phyloP scores from a whole-genome alignment of 495 filamentous ascomycete genomes.

The Pyronema omphalodes region DNA sequence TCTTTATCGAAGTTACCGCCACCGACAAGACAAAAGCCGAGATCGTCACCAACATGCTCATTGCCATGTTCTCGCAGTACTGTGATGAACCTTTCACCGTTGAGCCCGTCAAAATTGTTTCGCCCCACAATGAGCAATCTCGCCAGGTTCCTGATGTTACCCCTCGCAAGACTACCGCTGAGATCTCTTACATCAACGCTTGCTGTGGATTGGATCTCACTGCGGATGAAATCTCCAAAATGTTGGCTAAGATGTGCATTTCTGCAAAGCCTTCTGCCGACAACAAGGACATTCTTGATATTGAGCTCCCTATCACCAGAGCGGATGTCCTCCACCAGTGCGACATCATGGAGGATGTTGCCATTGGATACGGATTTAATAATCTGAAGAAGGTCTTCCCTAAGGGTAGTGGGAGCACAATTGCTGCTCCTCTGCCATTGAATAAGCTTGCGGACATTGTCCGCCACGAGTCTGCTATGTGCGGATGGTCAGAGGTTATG shows the following conservation, averaged over 20 bases:
- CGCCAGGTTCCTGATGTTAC: slow-evolving; percentile 62
- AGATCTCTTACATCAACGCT: slow-evolving; percentile 79
- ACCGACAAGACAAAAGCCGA: slow-evolving; percentile 93
- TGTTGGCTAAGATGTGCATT: slow-evolving; percentile 76
- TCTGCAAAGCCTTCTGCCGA: slow-evolving; percentile 48
- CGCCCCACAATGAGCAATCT: slow-evolving; percentile 71
- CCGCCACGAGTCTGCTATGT: slow-evolving; percentile 75
- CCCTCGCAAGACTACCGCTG: slow-evolving; percentile 56
- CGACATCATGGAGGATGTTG: slow-evolving; percentile 97
- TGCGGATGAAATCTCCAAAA: slow-evolving; percentile 48
- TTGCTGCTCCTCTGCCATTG: slow-evolving; percentile 71
- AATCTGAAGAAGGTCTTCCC: slow-evolving; percentile 69
- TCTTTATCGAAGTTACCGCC: slow-evolving; percentile 96
- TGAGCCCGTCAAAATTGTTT: slow-evolving; percentile 80
- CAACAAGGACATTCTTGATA: slow-evolving; percentile 49
- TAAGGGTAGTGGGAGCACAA: slow-evolving; percentile 51
- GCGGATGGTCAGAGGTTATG: slow-evolving; percentile 92
- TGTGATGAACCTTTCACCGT: slow-evolving; percentile 74
- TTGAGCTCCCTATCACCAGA: slow-evolving; percentile 69
- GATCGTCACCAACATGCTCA: slow-evolving; percentile 84
- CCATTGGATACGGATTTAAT: slow-evolving; percentile 93
- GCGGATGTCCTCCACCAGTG: slow-evolving; percentile 91
- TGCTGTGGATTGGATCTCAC: slow-evolving; percentile 68
- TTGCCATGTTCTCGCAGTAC: slow-evolving; percentile 94
- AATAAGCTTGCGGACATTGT: slow-evolving; percentile 93